Conservation (phyloP, 495 filamentous ascomycete genomes). For the Platismatia glauca region DNA sequence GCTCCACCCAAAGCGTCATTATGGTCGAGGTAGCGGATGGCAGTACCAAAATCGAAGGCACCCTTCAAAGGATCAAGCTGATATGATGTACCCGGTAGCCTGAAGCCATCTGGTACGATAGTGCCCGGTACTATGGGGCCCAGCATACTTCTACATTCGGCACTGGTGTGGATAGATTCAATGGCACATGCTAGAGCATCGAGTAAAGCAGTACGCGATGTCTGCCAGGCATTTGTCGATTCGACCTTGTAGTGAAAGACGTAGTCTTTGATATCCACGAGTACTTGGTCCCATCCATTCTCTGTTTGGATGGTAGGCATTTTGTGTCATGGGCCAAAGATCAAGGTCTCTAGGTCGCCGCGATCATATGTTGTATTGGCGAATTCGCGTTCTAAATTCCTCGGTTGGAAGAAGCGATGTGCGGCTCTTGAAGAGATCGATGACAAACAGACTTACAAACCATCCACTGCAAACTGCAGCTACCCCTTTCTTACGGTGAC, state of each 20-base stretch:
- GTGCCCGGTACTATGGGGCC: constrained; percentile 26
- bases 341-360: too few species aligned
- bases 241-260: constrained; percentile 26
- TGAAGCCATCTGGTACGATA: constrained; percentile 32
- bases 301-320: background rate
- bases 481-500: too few species aligned
- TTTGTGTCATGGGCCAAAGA: too few species aligned
- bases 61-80: constrained; percentile 35
- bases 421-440: too few species aligned
- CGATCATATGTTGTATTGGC: too few species aligned
- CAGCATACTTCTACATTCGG: constrained; percentile 26
- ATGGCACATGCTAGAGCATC: constrained; percentile 37
- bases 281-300: constrained; percentile 22
- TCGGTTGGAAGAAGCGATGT: too few species aligned
- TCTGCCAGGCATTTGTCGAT: constrained; percentile 20
- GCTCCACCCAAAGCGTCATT: constrained; percentile 37
- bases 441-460: too few species aligned
- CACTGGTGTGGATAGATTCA: constrained; percentile 28
- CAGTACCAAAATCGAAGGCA: constrained; percentile 35
- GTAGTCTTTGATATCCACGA: constrained; percentile 30
- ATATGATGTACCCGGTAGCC: constrained; percentile 34
- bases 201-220: constrained; percentile 31
- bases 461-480: too few species aligned
- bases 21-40: constrained; percentile 39
- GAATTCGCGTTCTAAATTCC: too few species aligned